These are phyloP conservation scores for Picea sitchensis DNA, from an alignment of 75 land plant species.

Conservation along the genomic window DNA sequence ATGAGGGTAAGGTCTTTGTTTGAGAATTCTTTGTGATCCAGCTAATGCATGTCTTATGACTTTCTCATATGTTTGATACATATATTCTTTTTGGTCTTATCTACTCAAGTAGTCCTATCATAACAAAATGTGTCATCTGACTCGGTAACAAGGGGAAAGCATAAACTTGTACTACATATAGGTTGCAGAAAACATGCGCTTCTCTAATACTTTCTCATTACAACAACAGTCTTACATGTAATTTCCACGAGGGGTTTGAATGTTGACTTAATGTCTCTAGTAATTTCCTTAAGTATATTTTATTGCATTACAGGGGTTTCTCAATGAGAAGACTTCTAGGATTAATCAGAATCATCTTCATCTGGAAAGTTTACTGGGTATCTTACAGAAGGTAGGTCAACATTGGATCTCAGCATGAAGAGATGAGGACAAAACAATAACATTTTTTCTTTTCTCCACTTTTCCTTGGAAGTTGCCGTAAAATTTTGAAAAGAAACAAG, in stretches of 20 bases:
- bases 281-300: not conserved
- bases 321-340: not conserved
- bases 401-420: not conserved
- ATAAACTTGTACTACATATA: not conserved
- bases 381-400: not conserved
- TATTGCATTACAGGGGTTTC: not conserved
- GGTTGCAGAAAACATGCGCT: not conserved
- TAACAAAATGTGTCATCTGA: not conserved
- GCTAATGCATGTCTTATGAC: not conserved
- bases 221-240: not conserved
- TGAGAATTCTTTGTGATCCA: not conserved
- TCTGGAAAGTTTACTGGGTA: not conserved
- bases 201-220: not conserved
- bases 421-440: not conserved
- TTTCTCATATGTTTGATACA: not conserved
- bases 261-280: not conserved
- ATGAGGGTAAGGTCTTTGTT: constrained; percentile 2
- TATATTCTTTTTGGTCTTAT: not conserved
- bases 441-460: too few relatives aligned
- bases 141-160: not conserved
- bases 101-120: not conserved
- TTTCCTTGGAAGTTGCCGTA: not conserved
- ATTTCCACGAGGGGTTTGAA: not conserved
- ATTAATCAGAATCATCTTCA: not conserved
- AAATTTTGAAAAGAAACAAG: not conserved